A percentile compares a stretch with the other conserved stretches of the same genome.
Conservation (phyloP, 345 rosid species). For the Excoecaria agallocha region DNA sequence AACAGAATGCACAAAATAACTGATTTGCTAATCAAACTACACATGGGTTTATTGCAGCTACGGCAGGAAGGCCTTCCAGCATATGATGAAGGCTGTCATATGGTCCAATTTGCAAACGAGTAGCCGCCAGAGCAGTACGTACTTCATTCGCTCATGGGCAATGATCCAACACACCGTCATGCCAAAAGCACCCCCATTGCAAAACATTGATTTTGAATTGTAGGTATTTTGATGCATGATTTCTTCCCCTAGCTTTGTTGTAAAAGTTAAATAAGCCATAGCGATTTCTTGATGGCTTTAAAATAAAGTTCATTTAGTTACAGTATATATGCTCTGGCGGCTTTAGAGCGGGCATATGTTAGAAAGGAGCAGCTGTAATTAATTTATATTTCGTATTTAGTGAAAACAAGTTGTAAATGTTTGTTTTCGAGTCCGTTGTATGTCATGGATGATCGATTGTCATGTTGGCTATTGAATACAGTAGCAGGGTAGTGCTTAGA, state of each 20-base stretch:
- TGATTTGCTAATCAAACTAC: not conserved
- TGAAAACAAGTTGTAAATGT: not conserved
- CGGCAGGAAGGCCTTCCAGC: not conserved
- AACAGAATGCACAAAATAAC: slow-evolving; percentile 7
- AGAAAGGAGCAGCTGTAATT: not conserved
- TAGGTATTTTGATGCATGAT: slow-evolving; percentile 13
- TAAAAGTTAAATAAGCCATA: not conserved
- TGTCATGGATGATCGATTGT: too few relatives aligned
- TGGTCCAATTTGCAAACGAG: not conserved
- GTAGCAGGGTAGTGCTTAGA: too few relatives aligned
- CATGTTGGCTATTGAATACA: too few relatives aligned
- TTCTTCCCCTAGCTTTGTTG: slow-evolving; percentile 8
- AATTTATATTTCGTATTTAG: not conserved
- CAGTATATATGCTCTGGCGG: not conserved
- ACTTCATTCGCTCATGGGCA: not conserved
- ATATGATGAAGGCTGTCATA: not conserved
- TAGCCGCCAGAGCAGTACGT: not conserved
- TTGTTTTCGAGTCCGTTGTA: too few relatives aligned
- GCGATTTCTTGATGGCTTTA: not conserved
- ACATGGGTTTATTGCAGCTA: slow-evolving; percentile 5
- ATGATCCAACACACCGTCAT: not conserved
- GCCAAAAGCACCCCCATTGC: slow-evolving; percentile 6
- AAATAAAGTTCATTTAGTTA: not conserved
- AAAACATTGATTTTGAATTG: not conserved
- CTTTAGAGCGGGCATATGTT: not conserved